Base-by-base conservation (phyloP, 148 eudicot species). In the Silene uniflora region DNA sequence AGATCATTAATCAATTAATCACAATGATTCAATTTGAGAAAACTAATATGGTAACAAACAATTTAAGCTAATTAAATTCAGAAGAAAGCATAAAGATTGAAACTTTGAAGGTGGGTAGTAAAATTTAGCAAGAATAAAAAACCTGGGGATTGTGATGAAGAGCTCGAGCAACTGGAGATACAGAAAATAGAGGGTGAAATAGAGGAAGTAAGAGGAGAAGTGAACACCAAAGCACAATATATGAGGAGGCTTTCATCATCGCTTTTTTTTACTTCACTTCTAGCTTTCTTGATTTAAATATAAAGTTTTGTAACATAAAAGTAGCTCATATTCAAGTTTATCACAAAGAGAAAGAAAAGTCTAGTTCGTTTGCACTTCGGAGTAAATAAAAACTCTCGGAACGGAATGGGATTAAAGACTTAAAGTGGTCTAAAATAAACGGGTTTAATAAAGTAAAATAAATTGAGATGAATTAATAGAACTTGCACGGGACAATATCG, bases 111-210 rank as follows among this genome's bases (percentile, higher is more conserved):
- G 7, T 61, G 65, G 65, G 29, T 21, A 61, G 24, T 11, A 10
- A 29, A 32, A 4, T 17, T 10, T 18, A 39, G 29, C 2, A 64
- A 14, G 39, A 19, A 42, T 6, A 1, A 21, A 22, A 54, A 39
- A 79, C 82, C 82, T 79, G 71, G 66, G 75, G 24, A 19, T 69
- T 66, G 58, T 12, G 64, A 62, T 69, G 19, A 17, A 12, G 7
- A 22, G 18, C 35, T 78, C 74, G 11, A 60, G 49, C 77, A n/a
- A 25, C 47, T 32, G 16, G 18, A n/a, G 39, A 49, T 11, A n/a
- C 4, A 27, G 7, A 60, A 24, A 74, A 1, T 18, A 21, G 46
- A 12, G 61, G n/a, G 13, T 52, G 18, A 67, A 66, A 61, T n/a
- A 18, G 56, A 52, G 29, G 11, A 1, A 78, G 60, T 21, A 62